Base-by-base conservation (phyloP, 768 basidiomycete genomes). In the Peribolospora kevripleyi region DNA sequence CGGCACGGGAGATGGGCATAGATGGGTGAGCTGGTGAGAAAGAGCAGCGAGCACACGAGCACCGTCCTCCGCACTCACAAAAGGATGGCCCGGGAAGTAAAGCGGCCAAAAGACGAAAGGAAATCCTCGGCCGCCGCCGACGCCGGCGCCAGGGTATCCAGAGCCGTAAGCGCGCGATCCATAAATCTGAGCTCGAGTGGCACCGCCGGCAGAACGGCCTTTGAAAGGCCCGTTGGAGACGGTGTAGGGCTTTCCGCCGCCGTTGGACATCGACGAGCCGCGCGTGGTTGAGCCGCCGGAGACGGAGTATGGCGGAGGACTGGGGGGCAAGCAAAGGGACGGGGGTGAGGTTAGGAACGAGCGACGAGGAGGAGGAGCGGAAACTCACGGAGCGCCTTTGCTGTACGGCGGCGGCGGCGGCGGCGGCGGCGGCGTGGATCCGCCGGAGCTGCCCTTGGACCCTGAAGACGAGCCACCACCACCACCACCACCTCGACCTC, bases 91-190 rank as follows among this genome's bases (percentile, higher is more conserved):
- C 36, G 52, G 40, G 46, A 53, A 57, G 48, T 50, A 54, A 36
- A 51, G 41, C 1, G 54, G 53, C 48, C 54, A 57, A 42, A 55
- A 58, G 37, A 51, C 51, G 50, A 55, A 58, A n/a, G 55, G 55
- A n/a, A n/a, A n/a, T n/a, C n/a, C n/a, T n/a, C 13, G 42, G 38
- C 55, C 55, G 6, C 54, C 57, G 14, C 10, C 41, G 4, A 14
- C 42, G 36, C 54, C 55, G 40, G 47, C 55, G 13, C 50, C 51
- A 11, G 55, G 1, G 14, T 46, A 43, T 3, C 13, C 36, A 45
- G 47, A 54, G 3, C 54, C 45, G 7, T 54, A 38, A 46, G 46
- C 40, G 40, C 57, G 4, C 5, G 53, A 55, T 40, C 42, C 7
- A 51, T 7, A 51, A 8, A n/a, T 13, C n/a, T 8, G 52, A 53